phyloP scores from a whole-genome alignment of 1,284 basidiomycete species.

The Ganoderma meredithae region DNA sequence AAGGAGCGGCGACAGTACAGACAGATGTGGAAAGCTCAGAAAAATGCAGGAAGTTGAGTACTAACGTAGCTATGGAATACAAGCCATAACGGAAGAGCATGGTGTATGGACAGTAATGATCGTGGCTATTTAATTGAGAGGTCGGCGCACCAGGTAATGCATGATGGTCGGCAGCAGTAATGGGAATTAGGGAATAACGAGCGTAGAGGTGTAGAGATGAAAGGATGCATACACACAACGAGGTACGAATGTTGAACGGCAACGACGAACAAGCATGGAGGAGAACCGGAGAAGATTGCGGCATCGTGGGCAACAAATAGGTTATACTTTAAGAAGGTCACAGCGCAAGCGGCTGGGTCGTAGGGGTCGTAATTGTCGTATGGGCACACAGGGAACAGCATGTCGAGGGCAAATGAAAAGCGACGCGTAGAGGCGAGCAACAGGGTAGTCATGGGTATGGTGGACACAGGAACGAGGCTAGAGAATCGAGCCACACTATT shows the following conservation, averaged over 20 bases:
- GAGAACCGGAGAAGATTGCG: conserved; percentile 7
- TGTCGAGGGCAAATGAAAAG: conserved; percentile 24
- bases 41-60: conserved; percentile 5
- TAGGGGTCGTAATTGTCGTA: conserved; percentile 19
- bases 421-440: conserved; percentile 20
- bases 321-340: conserved; percentile 29
- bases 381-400: conserved; percentile 18
- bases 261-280: conserved; percentile 12
- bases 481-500: conserved; percentile 2
- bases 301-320: conserved; percentile 24
- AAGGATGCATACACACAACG: conserved; percentile 9
- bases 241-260: neutral
- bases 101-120: conserved; percentile 1
- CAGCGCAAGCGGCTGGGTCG: conserved; percentile 11
- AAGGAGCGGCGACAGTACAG: conserved; percentile 15
- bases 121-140: conserved; percentile 21
- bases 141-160: conserved; percentile 13
- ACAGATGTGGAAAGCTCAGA: conserved; percentile 16
- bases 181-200: conserved; percentile 5
- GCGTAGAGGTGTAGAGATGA: conserved; percentile 5
- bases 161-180: conserved; percentile 1
- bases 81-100: conserved; percentile 21
- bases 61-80: conserved; percentile 32
- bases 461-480: conserved; percentile 13
- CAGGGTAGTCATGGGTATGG: conserved; percentile 6